Conservation (phyloP, 1,139 yeast species). For the Suhomyces panamericanus region DNA sequence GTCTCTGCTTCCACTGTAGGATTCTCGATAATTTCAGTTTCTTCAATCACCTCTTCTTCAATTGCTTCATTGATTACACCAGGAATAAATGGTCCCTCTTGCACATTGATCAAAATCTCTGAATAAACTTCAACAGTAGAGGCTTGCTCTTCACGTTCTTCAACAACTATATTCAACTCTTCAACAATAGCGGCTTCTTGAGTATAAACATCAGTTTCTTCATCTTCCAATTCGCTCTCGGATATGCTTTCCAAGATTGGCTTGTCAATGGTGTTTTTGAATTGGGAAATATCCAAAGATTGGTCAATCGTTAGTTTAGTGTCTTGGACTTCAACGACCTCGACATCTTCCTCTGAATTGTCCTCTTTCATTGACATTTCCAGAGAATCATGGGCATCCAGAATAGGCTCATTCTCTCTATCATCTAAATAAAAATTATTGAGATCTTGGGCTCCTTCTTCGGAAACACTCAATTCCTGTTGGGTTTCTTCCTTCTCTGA, state of each 20-base stretch:
- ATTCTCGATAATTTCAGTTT: not conserved
- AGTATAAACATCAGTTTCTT: not conserved
- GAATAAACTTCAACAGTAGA: constrained; percentile 1
- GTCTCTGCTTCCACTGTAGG: not conserved
- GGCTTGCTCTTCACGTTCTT: not conserved
- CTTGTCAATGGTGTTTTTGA: not conserved
- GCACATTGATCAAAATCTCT: not conserved
- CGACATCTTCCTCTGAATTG: not conserved
- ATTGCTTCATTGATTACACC: not conserved
- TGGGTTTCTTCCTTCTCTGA: no score
- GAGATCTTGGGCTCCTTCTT: no score
- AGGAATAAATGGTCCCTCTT: not conserved
- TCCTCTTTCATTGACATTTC: not conserved
- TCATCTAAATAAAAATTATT: no score
- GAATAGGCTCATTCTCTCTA: no score
- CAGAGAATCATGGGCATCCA: no score
- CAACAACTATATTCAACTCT: no score
- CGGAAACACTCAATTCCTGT: no score
- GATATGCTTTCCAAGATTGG: not conserved
- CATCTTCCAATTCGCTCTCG: constrained; percentile 4
- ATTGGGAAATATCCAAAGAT: not conserved
- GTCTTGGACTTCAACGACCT: not conserved
- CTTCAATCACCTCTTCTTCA: not conserved
- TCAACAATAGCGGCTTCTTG: no score
- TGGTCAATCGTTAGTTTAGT: not conserved